phyloP scores from a whole-genome alignment of 2,329 filamentous ascomycete species.

The Ophiostoma montium region DNA sequence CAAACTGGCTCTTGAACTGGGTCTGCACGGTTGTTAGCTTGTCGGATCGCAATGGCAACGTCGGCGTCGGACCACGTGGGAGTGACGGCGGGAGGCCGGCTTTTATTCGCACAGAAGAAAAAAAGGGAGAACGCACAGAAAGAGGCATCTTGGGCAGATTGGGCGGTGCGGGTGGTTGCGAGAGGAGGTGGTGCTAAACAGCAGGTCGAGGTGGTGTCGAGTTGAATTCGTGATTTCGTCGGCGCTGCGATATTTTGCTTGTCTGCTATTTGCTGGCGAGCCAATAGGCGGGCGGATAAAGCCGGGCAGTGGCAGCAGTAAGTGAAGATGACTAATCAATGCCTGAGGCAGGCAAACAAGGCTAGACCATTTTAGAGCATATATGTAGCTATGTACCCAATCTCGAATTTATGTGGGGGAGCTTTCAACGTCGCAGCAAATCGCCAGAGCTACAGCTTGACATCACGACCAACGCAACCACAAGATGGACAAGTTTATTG shows the following conservation, averaged over 20 bases:
- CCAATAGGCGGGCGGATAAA: conserved; percentile 16
- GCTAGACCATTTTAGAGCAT: background rate
- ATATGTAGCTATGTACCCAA: background rate
- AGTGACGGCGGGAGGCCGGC: background rate
- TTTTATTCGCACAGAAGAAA: no score
- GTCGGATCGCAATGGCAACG: background rate
- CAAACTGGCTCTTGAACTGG: conserved; percentile 47
- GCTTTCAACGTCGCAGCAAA: background rate
- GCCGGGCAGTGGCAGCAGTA: conserved; percentile 14
- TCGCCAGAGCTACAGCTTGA: no score
- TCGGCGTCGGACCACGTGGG: background rate
- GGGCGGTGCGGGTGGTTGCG: background rate
- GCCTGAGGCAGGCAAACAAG: conserved; percentile 3
- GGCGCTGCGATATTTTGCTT: conserved; percentile 15
- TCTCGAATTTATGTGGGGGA: background rate
- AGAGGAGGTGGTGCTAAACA: background rate
- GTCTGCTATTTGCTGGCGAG: conserved; percentile 1
- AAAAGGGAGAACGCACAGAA: background rate
- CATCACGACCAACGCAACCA: background rate
- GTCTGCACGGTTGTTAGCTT: conserved; percentile 21
- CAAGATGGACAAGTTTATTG: conserved; percentile 48
- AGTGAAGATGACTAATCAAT: background rate
- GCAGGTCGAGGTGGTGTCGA: background rate
- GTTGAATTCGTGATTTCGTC: background rate
- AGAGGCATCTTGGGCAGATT: background rate